These are phyloP conservation scores for Closterium sp. DNA, from an alignment of 139 green algal genomes.

Conservation along the genomic window DNA sequence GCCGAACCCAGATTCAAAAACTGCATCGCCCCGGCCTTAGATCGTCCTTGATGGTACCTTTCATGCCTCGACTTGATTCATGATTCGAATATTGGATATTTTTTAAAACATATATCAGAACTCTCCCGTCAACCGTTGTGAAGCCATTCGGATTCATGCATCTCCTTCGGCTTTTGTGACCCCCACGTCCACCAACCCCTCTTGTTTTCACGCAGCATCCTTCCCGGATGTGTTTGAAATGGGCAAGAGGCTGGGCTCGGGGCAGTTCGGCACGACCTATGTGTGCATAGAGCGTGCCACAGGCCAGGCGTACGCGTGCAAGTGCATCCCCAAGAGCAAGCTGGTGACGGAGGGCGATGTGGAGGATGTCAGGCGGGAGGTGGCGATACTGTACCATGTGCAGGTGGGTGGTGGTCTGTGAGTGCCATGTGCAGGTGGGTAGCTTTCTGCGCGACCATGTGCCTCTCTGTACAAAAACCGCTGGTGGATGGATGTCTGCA, in stretches of 20 bases:
- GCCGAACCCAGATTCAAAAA: neutral
- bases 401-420: neutral
- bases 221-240: constrained; percentile 11
- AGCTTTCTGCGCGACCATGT: too few relatives aligned
- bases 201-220: neutral
- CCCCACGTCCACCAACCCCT: neutral
- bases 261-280: constrained; percentile 32
- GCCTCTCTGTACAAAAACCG: too few relatives aligned
- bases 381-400: constrained; percentile 7
- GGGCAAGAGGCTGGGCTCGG: constrained; percentile 8
- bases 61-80: too few relatives aligned
- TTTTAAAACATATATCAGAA: too few relatives aligned
- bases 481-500: too few relatives aligned
- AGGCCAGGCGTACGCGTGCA: constrained; percentile 72
- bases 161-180: too few relatives aligned
- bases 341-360: constrained; percentile 83
- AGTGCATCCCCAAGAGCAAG: constrained; percentile 89
- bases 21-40: too few relatives aligned
- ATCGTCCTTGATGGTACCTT: too few relatives aligned
- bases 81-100: too few relatives aligned
- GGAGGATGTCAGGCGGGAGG: neutral
- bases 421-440: too few relatives aligned
- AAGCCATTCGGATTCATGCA: neutral
- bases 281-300: neutral
- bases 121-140: too few relatives aligned